Conservation (phyloP, 352 stramenopile genomes). For the Aphanomyces stellatus region DNA sequence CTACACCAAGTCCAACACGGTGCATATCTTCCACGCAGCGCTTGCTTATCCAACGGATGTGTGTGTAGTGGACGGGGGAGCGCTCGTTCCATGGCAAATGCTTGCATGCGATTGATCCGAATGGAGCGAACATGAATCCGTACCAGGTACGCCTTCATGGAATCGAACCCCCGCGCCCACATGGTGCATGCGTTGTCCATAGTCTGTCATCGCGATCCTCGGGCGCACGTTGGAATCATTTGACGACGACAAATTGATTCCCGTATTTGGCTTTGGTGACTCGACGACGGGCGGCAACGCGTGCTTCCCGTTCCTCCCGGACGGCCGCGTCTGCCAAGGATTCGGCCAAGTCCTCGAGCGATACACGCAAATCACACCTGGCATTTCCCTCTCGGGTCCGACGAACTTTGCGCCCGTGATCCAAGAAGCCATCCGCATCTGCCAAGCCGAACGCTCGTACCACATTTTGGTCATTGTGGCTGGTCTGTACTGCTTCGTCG, state of each 20-base stretch:
- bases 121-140: conserved; percentile 36
- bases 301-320: conserved; percentile 43
- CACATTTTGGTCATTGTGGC: conserved; percentile 73
- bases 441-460: conserved; percentile 37
- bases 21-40: conserved; percentile 30
- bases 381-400: conserved; percentile 40
- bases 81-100: conserved; percentile 47
- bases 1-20: conserved; percentile 70
- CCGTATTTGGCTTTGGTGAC: conserved; percentile 69
- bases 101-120: conserved; percentile 63
- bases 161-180: neutral
- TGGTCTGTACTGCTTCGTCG: conserved; percentile 15
- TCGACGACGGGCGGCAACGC: conserved; percentile 36
- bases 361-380: conserved; percentile 45
- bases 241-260: conserved; percentile 64
- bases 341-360: conserved; percentile 45
- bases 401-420: conserved; percentile 81
- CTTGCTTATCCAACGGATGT: neutral
- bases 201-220: conserved; percentile 63
- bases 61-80: conserved; percentile 52
- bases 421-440: conserved; percentile 50
- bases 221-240: conserved; percentile 54
- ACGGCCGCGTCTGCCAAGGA: conserved; percentile 34
- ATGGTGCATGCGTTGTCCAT: neutral
- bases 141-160: conserved; percentile 35